Evolutionary conservation across 495 filamentous ascomycete genomes (phyloP).

Genomic region (Wilcoxina mikolae): DNA sequence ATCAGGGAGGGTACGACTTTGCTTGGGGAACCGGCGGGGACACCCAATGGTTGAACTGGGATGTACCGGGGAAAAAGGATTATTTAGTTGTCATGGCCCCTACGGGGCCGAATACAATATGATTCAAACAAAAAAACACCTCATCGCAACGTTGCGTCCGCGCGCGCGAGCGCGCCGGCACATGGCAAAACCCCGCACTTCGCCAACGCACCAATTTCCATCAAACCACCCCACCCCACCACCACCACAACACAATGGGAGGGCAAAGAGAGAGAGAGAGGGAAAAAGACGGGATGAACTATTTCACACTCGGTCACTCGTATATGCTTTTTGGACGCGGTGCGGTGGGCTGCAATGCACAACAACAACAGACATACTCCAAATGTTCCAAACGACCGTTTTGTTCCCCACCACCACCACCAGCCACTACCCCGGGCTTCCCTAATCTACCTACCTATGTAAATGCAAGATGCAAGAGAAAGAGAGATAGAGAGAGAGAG

Average conservation of each 20-base stretch:
- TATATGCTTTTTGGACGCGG: neutral
- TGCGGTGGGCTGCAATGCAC: neutral
- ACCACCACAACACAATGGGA: neutral
- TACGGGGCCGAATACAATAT: too few species aligned
- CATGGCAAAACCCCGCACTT: constrained; percentile 6
- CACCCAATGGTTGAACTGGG: too few species aligned
- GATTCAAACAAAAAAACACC: too few species aligned
- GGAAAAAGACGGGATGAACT: neutral
- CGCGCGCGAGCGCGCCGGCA: too few species aligned
- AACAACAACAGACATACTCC: neutral
- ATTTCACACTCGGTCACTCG: neutral
- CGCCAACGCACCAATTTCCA: neutral
- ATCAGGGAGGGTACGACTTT: too few species aligned
- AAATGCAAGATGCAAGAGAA: neutral
- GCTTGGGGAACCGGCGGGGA: too few species aligned
- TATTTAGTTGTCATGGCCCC: too few species aligned
- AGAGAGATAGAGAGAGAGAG: neutral
- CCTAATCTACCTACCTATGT: too few species aligned
- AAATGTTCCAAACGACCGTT: neutral
- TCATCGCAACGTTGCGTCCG: too few species aligned
- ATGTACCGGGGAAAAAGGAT: too few species aligned
- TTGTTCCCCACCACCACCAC: neutral
- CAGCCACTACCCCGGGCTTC: neutral
- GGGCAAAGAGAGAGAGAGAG: neutral
- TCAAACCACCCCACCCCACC: neutral